Evolutionary conservation across 2,329 filamentous ascomycete species (phyloP), one percentile per base, ranked within the genome.

Genomic region (Curvularia lunata): DNA sequence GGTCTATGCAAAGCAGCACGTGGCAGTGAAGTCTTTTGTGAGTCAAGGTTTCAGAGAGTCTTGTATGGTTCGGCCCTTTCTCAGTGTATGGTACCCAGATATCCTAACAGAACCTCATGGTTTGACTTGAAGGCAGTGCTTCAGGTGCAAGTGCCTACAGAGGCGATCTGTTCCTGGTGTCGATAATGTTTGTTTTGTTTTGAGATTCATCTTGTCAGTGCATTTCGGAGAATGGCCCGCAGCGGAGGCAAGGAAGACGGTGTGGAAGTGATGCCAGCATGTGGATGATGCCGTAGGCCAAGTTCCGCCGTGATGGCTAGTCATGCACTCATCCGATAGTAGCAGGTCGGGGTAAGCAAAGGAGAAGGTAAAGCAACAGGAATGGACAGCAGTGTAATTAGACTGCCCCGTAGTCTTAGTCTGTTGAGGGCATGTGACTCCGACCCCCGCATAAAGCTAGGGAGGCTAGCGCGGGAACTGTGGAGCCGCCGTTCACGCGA

Each of bases 401-500:
- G 16, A 49, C n/a, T 19, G 34, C 47, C 21, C 40, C 23, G 23
- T 49, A 27, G 28, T 49, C 6, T 27, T 34, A 43, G 34, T 49
- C 42, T 54, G 55, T 52, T 57, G 27, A 54, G 37, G 27, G 49
- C 59, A 51, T 57, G 62, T 60, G 59, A 62, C 48, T 37, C 47
- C 34, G 59, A 46, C 48, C 50, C 23, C 32, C 38, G 38, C 47
- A 58, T 50, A n/a, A n/a, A 28, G 47, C 56, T 56, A 63, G 54
- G 54, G 58, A 34, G 59, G 50, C 61, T 61, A 52, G 62, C 56
- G 42, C 46, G 40, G 51, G 43, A 52, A 45, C 40, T 32, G 46
- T 52, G 34, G 37, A 21, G 40, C 47, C 52, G 27, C 52, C 48
- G 46, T 58, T 21, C 56, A 64, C 59, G 61, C 59, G 62, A 62